Evolutionary conservation across 2,329 filamentous ascomycete genomes (phyloP).

Genomic region (Apiospora marii): DNA sequence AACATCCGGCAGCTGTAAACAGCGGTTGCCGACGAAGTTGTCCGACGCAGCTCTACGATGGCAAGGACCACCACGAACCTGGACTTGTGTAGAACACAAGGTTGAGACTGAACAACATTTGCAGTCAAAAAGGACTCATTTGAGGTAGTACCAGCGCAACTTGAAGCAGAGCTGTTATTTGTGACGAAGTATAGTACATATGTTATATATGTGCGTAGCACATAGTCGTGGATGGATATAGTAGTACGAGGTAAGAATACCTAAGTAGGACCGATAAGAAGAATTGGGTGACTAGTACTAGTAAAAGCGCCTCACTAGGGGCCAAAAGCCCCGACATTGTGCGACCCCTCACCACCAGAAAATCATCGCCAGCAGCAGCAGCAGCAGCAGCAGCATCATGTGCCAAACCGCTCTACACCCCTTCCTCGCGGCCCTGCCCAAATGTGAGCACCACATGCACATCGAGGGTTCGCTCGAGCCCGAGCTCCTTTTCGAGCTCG

Average conservation of each 20-base stretch:
- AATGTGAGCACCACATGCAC: conserved; percentile 56
- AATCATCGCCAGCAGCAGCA: neutral
- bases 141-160: neutral
- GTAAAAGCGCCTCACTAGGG: neutral
- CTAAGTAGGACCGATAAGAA: conserved; percentile 10
- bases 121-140: neutral
- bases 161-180: neutral
- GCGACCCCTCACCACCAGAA: neutral
- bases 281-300: conserved; percentile 12
- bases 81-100: neutral
- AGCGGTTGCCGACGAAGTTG: neutral
- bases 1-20: neutral
- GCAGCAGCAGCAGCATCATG: conserved; percentile 48
- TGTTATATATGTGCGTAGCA: neutral
- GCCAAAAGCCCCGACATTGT: neutral
- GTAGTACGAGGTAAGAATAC: neutral
- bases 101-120: neutral
- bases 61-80: neutral
- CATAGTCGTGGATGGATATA: neutral
- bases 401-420: conserved; percentile 62
- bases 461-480: conserved; percentile 54
- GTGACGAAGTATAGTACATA: neutral
- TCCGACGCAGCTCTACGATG: neutral
- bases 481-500: conserved; percentile 63
- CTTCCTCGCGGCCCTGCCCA: conserved; percentile 67